Conservation (phyloP, 495 filamentous ascomycete genomes). For the Neurospora terricola region DNA sequence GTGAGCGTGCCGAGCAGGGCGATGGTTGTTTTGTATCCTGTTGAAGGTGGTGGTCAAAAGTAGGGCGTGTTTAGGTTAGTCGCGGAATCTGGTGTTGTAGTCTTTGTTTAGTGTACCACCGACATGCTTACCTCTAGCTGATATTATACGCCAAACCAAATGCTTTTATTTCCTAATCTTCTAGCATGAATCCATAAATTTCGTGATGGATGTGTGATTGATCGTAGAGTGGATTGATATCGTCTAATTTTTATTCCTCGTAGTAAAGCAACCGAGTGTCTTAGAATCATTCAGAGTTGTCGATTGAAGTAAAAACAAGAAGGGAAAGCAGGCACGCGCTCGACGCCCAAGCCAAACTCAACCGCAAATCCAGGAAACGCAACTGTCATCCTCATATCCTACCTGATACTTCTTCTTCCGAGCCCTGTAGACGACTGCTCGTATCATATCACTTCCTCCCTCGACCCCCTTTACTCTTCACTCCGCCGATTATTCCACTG, state of each 20-base stretch:
- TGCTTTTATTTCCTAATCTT: background rate
- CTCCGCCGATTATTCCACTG: too few species aligned
- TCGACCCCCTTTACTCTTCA: background rate
- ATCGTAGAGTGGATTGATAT: background rate
- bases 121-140: background rate
- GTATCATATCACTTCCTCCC: background rate
- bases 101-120: background rate
- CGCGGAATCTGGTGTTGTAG: background rate
- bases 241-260: background rate
- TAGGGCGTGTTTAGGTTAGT: background rate
- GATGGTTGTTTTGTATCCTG: conserved; percentile 16
- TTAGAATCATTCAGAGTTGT: background rate
- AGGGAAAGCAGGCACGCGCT: background rate
- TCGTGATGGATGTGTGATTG: background rate
- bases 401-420: background rate
- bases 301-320: background rate
- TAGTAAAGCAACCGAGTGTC: background rate
- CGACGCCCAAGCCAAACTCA: background rate
- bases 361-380: background rate
- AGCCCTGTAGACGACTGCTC: background rate
- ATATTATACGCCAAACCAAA: background rate
- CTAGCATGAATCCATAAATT: background rate
- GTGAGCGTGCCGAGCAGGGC: conserved; percentile 12
- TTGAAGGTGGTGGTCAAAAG: background rate
- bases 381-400: background rate